Base-by-base conservation (phyloP, 345 rosid species). In the Eucalyptus dawsonii region DNA sequence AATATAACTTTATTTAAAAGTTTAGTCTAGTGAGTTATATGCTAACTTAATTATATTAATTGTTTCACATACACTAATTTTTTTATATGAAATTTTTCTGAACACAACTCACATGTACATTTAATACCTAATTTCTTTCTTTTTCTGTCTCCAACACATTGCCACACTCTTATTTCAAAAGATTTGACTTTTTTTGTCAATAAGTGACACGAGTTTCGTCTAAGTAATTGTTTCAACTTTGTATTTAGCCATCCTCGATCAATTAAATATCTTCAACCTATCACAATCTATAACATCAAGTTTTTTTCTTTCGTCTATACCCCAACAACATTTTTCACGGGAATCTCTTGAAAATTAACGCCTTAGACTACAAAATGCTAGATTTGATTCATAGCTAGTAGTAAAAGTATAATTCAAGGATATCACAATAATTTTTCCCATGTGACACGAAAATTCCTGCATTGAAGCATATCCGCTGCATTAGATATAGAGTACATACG, bases 401-500 rank as follows among this genome's bases (percentile, higher is more conserved):
- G 87, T 22, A 91, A 89, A 89, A 89, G 91, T 76, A 65, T 91
- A 45, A 88, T 65, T 54, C 88, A 88, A 76, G 89, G 50, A 76
- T 88, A 86, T 86, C 90, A 90, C 24, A 88, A 88, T 6, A 53
- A 86, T n/a, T 49, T 17, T 24, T n/a, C 34, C 62, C 88, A 40
- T 56, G 87, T 22, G 56, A 88, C 89, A 11, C 89, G 88, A 14
- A 56, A 14, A 54, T 54, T 49, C 10, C 89, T 81, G 8, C 86
- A 45, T 40, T 83, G 88, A 34, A 90, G 91, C 91, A 87, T 92
- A 76, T 89, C 92, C 88, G 89, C 80, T 44, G 90, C 90, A 40
- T 40, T 88, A 65, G 88, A 90, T 44, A 87, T 88, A n/a, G 91
- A 87, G 31, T 89, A 89, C 44, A 89, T 88, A 49, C 88, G 80